Percentiles rank a stretch among this genome's conserved stretches.
Evolutionary conservation across 2,329 filamentous ascomycete species (phyloP).

Genomic region (Cytospora piceae): DNA sequence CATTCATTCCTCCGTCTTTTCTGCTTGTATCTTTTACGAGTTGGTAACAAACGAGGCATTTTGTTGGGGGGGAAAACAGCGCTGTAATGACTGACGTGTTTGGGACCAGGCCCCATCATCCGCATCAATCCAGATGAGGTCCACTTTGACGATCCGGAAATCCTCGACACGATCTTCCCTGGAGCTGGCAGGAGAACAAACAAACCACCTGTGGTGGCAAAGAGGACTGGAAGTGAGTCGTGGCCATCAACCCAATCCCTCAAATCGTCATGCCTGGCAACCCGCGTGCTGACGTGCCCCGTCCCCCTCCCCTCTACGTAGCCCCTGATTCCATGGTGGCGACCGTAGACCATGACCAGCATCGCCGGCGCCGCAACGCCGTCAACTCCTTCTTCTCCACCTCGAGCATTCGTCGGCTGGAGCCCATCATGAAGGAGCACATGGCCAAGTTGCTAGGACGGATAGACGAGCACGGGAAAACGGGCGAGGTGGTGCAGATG

Average conservation of each 20-base stretch:
- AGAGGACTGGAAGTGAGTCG: neutral
- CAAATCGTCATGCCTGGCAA: too few relatives aligned
- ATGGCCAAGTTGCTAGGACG: constrained; percentile 26
- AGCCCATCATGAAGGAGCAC: constrained; percentile 38
- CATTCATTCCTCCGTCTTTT: too few relatives aligned
- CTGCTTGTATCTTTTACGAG: too few relatives aligned
- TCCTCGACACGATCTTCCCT: constrained; percentile 2
- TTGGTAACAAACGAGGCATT: too few relatives aligned
- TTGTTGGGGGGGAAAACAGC: too few relatives aligned
- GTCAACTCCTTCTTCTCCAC: constrained; percentile 50
- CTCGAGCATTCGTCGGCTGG: constrained; percentile 41
- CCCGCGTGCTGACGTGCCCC: too few relatives aligned
- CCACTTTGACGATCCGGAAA: constrained; percentile 6
- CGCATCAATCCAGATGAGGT: constrained; percentile 9
- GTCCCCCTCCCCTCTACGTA: neutral
- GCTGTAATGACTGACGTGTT: too few relatives aligned
- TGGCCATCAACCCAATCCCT: too few relatives aligned
- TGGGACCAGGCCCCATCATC: neutral
- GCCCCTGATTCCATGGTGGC: constrained; percentile 31
- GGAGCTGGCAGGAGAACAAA: neutral
- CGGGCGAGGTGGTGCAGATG: constrained; percentile 19
- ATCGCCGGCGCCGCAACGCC: constrained; percentile 45
- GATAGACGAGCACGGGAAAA: neutral
- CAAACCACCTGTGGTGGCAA: neutral
- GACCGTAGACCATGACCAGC: constrained; percentile 45